Evolutionary conservation across 306 rosid genomes (phyloP), one percentile per base, ranked within the genome.

Genomic region (Trifolium dubium): DNA sequence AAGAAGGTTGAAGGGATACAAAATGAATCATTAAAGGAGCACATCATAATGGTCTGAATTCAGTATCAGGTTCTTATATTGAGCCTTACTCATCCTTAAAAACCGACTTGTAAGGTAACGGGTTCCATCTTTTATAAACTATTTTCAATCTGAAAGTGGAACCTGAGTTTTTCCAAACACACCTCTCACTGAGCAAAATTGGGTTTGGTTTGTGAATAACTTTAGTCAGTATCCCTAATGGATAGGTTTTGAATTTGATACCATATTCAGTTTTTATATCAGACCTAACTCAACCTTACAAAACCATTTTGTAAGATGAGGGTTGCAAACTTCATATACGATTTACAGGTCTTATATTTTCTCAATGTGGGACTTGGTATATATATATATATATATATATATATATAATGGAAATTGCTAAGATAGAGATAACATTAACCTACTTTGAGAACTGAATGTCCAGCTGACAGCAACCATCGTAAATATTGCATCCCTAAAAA

Each of bases 361-460:
- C 10, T 10, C 12, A 41, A 41, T 10, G 47, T 41, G 4, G 4
- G 14, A 41, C 3, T 41, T 40, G 11, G 10, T 40, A n/a, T n/a
- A 14, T 1, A 14, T n/a, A n/a, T n/a, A n/a, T n/a, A n/a, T n/a
- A n/a, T n/a, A n/a, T n/a, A n/a, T n/a, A n/a, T n/a, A n/a, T n/a
- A n/a, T n/a, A n/a, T n/a, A n/a, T n/a, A n/a, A n/a, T n/a, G n/a
- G 37, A 39, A 66, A 75, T 44, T 55, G 19, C 46, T 13, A 70
- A 29, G 9, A 18, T 37, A 37, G 40, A 44, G 71, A 82, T 70
- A 64, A 65, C 18, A 58, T 59, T 73, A 85, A 81, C 96, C 69
- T 88, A 94, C 98, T 94, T 94, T 44, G 98, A 94, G 91, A 87
- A 94, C 82, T 91, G 98, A 84, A 94, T 94, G 82, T 94, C 97